Percentiles rank a stretch among this genome's conserved stretches.
These are phyloP conservation scores for Macaranga tanarius DNA, from an alignment of 441 rosid species.

Conservation along the genomic window DNA sequence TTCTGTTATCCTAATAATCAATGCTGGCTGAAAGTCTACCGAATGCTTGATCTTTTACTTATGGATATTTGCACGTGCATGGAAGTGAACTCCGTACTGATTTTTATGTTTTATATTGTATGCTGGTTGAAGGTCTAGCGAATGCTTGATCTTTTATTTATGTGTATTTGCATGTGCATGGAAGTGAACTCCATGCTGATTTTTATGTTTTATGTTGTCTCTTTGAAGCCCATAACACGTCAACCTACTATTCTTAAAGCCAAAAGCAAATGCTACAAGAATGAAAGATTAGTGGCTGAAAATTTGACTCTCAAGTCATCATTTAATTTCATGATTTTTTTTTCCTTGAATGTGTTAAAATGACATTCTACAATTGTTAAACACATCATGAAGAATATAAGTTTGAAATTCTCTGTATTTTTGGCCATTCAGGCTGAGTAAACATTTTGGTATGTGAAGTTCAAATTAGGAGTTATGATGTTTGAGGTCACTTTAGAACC, in stretches of 20 bases:
- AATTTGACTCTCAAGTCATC: not conserved
- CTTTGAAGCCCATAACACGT: not conserved
- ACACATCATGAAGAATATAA: not conserved
- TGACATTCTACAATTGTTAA: not conserved
- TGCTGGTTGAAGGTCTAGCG: not conserved
- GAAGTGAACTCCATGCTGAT: not conserved
- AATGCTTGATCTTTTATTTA: not conserved
- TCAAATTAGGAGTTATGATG: not conserved
- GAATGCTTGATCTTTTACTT: not conserved
- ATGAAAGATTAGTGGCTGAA: not conserved
- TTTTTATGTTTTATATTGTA: not conserved
- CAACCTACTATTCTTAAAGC: constrained; percentile 10
- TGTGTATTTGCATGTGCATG: not conserved
- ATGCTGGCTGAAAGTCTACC: not conserved
- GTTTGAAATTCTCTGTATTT: not conserved
- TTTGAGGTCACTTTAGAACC: constrained; percentile 4
- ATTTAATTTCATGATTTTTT: not conserved
- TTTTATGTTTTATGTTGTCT: not conserved
- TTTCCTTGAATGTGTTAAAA: constrained; percentile 2
- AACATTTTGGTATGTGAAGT: not conserved
- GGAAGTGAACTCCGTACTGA: not conserved
- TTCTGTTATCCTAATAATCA: constrained; percentile 19
- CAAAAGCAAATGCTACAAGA: not conserved
- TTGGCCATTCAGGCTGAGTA: not conserved
- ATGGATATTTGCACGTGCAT: not conserved